Conservation (phyloP, 352 stramenopile species). For the Thraustochytrium sp. region DNA sequence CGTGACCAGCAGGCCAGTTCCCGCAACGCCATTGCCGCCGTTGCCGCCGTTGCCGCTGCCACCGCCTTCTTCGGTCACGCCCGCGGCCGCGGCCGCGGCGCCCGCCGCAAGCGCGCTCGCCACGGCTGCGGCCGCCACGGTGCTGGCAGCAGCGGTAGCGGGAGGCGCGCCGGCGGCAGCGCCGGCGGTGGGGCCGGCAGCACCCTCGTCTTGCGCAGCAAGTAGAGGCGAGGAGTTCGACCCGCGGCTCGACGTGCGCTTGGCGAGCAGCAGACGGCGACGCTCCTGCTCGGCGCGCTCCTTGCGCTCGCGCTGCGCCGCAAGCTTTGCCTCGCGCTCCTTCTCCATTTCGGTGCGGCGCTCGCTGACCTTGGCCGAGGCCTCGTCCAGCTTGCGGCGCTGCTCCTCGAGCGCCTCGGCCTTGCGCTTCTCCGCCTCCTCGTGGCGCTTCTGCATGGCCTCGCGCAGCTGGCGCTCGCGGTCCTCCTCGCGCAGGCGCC, state of each 20-base stretch:
- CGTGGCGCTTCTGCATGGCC: conserved; percentile 21
- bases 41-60: too few relatives aligned
- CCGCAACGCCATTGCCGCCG: too few relatives aligned
- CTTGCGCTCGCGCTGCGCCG: neutral
- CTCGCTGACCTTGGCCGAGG: conserved; percentile 35
- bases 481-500: conserved; percentile 25
- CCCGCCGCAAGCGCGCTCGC: too few relatives aligned
- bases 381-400: conserved; percentile 36
- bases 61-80: too few relatives aligned
- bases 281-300: conserved; percentile 35
- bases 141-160: too few relatives aligned
- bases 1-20: too few relatives aligned
- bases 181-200: neutral
- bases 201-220: neutral
- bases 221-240: neutral
- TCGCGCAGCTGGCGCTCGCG: conserved; percentile 31
- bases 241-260: neutral
- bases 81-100: too few relatives aligned
- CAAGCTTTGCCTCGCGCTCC: conserved; percentile 26
- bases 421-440: conserved; percentile 38
- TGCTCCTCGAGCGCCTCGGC: conserved; percentile 36
- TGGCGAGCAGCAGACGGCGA: neutral
- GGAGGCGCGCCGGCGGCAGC: neutral
- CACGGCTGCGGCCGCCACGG: too few relatives aligned
- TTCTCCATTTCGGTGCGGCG: conserved; percentile 41